Evolutionary conservation across 2,329 filamentous ascomycete species (phyloP).

Genomic region (Tolypocladium tropicale): DNA sequence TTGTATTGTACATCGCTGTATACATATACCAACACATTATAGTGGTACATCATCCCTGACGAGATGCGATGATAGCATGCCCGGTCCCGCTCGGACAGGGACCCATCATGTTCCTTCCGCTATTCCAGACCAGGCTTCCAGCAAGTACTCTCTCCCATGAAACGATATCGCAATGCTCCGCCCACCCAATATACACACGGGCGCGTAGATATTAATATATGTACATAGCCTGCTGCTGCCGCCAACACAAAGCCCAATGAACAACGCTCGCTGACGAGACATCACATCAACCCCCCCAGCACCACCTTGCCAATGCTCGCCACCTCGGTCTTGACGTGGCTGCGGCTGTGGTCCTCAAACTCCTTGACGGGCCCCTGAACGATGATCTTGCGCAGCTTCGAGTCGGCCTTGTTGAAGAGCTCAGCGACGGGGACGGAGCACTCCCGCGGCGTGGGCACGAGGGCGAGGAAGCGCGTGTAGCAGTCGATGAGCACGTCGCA

Average conservation of each 20-base stretch:
- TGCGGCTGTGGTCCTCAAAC: conserved; percentile 79
- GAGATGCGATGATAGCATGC: background rate
- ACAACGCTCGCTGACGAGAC: background rate
- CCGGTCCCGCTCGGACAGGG: background rate
- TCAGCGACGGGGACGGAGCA: conserved; percentile 66
- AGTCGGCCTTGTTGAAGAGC: conserved; percentile 82
- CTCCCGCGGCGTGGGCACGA: conserved; percentile 66
- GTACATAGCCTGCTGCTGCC: background rate
- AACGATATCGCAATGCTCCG: background rate
- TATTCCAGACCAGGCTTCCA: background rate
- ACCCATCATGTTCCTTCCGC: background rate
- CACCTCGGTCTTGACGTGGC: conserved; percentile 69
- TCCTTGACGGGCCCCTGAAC: conserved; percentile 80
- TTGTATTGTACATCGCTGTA: background rate
- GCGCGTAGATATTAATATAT: background rate
- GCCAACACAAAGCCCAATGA: background rate
- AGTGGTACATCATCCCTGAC: background rate
- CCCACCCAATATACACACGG: background rate
- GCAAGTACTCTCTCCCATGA: background rate
- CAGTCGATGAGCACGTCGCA: conserved; percentile 93
- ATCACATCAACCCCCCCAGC: conserved; percentile 71
- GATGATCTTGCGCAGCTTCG: conserved; percentile 77
- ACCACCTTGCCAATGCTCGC: conserved; percentile 82
- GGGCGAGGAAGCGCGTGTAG: conserved; percentile 66
- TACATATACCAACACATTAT: background rate